phyloP scores from a whole-genome alignment of 1,284 basidiomycete species.

The Apiotrichum montevideense region DNA sequence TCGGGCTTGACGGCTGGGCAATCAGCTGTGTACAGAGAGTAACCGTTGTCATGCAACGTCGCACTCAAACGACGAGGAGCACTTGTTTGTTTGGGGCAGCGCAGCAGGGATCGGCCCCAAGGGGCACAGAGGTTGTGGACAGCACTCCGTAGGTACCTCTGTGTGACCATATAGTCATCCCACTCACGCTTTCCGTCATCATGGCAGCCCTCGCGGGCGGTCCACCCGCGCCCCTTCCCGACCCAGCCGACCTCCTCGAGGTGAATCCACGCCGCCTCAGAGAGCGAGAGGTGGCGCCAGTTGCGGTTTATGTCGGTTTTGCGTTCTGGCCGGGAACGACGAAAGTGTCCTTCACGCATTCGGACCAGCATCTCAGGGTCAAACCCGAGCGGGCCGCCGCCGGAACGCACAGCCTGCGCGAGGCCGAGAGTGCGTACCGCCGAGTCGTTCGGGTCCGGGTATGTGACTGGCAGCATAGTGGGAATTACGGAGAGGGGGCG shows the following conservation, averaged over 20 bases:
- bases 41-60: too few relatives aligned
- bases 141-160: too few relatives aligned
- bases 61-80: too few relatives aligned
- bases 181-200: slow-evolving; percentile 22
- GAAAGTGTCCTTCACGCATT: slow-evolving; percentile 18
- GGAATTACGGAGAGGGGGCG: slow-evolving; percentile 18
- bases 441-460: slow-evolving; percentile 12
- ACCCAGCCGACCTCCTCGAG: slow-evolving; percentile 24
- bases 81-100: too few relatives aligned
- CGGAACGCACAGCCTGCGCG: slow-evolving; percentile 1
- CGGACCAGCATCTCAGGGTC: slow-evolving; percentile 17
- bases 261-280: slow-evolving; percentile 23
- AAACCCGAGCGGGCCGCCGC: slow-evolving; percentile 1
- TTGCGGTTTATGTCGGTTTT: slow-evolving; percentile 6
- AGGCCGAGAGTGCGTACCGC: slow-evolving; percentile 14
- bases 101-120: too few relatives aligned
- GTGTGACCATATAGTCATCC: not conserved
- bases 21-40: too few relatives aligned
- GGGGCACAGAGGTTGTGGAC: too few relatives aligned
- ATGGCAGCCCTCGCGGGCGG: slow-evolving; percentile 18
- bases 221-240: slow-evolving; percentile 18
- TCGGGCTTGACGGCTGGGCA: slow-evolving; percentile 24
- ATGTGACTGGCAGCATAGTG: slow-evolving; percentile 10
- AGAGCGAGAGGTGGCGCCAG: slow-evolving; percentile 16
- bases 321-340: slow-evolving; percentile 3